Percentiles rank a stretch among this genome's conserved stretches.
phyloP scores from a whole-genome alignment of 306 rosid genomes.

The Glycine soja region DNA sequence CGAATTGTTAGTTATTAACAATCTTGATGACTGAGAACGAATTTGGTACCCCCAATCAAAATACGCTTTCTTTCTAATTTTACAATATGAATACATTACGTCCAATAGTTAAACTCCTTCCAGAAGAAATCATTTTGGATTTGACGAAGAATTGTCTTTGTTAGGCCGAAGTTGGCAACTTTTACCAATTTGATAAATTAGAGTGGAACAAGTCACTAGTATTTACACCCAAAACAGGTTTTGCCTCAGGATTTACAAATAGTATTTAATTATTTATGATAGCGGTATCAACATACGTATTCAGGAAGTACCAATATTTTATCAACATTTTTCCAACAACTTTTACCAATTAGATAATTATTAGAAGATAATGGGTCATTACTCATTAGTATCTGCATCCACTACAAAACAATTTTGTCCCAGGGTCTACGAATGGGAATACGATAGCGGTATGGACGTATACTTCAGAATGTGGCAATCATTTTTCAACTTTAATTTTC shows the following conservation, averaged over 20 bases:
- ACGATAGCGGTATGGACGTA: too few relatives aligned
- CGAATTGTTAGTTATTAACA: neutral
- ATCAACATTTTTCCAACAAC: too few relatives aligned
- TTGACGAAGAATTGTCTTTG: neutral
- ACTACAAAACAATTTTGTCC: too few relatives aligned
- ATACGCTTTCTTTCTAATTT: neutral
- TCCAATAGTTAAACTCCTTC: conserved; percentile 13
- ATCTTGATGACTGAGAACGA: neutral
- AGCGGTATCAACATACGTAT: neutral
- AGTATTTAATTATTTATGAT: too few relatives aligned
- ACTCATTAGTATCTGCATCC: too few relatives aligned
- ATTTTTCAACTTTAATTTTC: too few relatives aligned
- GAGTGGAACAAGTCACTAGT: conserved; percentile 12
- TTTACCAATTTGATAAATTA: neutral
- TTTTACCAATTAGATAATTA: too few relatives aligned
- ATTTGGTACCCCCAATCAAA: neutral
- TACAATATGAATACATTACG: neutral
- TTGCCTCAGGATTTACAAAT: neutral
- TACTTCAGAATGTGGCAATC: too few relatives aligned
- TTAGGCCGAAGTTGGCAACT: conserved; percentile 19
- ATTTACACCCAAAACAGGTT: neutral
- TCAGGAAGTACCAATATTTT: too few relatives aligned
- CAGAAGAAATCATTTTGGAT: conserved; percentile 24
- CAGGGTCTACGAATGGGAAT: too few relatives aligned
- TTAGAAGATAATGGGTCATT: too few relatives aligned